phyloP scores from a whole-genome alignment of 2,329 filamentous ascomycete genomes.

The Cadophora malorum region DNA sequence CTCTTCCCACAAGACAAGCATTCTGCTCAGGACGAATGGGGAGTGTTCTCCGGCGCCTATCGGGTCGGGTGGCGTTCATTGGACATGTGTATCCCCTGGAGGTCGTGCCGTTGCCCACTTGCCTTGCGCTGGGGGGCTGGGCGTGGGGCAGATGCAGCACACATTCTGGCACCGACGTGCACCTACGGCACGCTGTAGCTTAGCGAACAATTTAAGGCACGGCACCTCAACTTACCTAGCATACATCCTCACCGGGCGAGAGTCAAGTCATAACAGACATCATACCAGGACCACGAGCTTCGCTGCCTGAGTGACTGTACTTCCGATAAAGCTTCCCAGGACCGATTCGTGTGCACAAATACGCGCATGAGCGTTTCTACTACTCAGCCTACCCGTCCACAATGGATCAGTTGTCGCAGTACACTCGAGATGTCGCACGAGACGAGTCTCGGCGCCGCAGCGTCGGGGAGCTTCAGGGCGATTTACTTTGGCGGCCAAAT shows the following conservation, averaged over 20 bases:
- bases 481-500: slow-evolving; percentile 15
- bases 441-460: slow-evolving; percentile 14
- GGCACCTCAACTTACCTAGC: slow-evolving; percentile 4
- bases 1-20: slow-evolving; percentile 5
- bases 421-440: slow-evolving; percentile 15
- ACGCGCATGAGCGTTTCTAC: slow-evolving; percentile 6
- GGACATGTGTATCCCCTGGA: slow-evolving; percentile 7
- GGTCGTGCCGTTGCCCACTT: background rate
- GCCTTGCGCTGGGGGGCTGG: slow-evolving; percentile 1
- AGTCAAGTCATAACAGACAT: slow-evolving; percentile 1
- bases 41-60: slow-evolving; percentile 13
- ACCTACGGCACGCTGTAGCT: slow-evolving; percentile 3
- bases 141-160: slow-evolving; percentile 9
- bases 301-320: background rate
- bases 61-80: slow-evolving; percentile 2
- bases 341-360: background rate
- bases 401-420: slow-evolving; percentile 15
- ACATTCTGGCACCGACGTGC: slow-evolving; percentile 6
- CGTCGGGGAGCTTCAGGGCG: slow-evolving; percentile 13
- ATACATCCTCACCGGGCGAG: background rate
- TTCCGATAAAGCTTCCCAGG: slow-evolving; percentile 15
- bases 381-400: background rate
- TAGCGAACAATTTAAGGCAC: slow-evolving; percentile 12
- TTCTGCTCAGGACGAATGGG: slow-evolving; percentile 2
- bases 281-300: slow-evolving; percentile 5